Conservation (phyloP, 495 filamentous ascomycete genomes). For the Daldinia bambusicola region DNA sequence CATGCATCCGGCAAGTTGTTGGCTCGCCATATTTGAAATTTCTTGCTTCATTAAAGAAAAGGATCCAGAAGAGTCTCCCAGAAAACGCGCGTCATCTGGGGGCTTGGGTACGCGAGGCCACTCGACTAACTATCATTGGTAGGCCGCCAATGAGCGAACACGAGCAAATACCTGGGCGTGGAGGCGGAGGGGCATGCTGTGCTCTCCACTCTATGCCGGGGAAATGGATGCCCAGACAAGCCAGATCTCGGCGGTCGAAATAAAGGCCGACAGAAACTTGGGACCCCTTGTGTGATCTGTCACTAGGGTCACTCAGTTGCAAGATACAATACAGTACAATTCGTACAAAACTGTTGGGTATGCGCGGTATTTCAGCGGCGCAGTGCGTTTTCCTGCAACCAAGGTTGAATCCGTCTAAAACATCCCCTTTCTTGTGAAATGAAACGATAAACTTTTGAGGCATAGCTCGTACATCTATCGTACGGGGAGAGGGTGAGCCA, state of each 20-base stretch:
- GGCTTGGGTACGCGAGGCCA: constrained; percentile 21
- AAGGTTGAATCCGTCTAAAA: constrained; percentile 13
- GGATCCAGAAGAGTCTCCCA: constrained; percentile 7
- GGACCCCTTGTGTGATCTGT: constrained; percentile 38
- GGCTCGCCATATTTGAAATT: constrained; percentile 4
- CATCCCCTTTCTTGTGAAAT: background rate
- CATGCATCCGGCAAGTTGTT: background rate
- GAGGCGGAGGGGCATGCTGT: constrained; percentile 22
- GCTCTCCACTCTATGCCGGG: constrained; percentile 20
- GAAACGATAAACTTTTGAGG: background rate
- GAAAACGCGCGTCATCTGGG: constrained; percentile 37
- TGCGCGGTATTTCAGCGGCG: constrained; percentile 29
- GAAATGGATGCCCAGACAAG: constrained; percentile 19
- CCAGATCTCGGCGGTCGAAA: constrained; percentile 31
- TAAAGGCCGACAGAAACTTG: constrained; percentile 19
- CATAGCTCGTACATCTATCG: background rate
- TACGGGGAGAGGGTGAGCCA: background rate
- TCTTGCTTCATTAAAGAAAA: constrained; percentile 4
- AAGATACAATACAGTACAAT: background rate
- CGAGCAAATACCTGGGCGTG: constrained; percentile 12
- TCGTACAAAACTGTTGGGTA: constrained; percentile 11
- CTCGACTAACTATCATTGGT: constrained; percentile 2
- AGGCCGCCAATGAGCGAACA: constrained; percentile 3
- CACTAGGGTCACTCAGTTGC: constrained; percentile 20
- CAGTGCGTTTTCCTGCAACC: constrained; percentile 10